These are phyloP conservation scores for Starmerella stellata DNA, from an alignment of 805 yeast genomes.

Conservation along the genomic window DNA sequence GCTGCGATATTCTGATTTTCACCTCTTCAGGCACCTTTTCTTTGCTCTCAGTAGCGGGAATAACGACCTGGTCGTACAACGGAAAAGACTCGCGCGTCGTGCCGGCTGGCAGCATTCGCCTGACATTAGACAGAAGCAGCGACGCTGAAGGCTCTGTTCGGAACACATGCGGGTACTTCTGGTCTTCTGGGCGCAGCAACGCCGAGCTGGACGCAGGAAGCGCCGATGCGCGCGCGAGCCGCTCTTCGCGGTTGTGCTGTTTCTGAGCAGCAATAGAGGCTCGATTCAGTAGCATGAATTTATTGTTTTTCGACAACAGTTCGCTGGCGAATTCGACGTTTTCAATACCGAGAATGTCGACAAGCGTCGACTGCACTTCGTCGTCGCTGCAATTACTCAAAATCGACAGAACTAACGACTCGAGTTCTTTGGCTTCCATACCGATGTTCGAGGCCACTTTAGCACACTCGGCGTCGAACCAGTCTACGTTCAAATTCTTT, in stretches of 20 bases:
- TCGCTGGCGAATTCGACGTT: conserved; percentile 62
- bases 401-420: conserved; percentile 1
- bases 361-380: conserved; percentile 39
- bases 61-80: conserved; percentile 59
- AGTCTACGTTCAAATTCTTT: not conserved
- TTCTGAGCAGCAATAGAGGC: not conserved
- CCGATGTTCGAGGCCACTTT: not conserved
- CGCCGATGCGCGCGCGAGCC: not conserved
- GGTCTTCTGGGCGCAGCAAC: conserved; percentile 17
- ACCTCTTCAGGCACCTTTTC: not conserved
- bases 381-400: conserved; percentile 3
- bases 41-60: conserved; percentile 35
- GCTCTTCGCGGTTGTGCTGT: not conserved
- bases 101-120: conserved; percentile 63
- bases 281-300: conserved; percentile 10
- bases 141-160: conserved; percentile 50
- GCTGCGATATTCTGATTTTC: conserved; percentile 33
- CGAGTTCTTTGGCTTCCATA: conserved; percentile 8
- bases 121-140: conserved; percentile 64
- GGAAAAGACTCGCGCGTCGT: conserved; percentile 33
- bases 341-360: conserved; percentile 73
- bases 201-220: not conserved
- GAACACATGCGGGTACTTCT: conserved; percentile 73
- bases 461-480: not conserved
- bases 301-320: conserved; percentile 30